These are phyloP conservation scores for Marasmius oreades DNA, from an alignment of 1,284 basidiomycete genomes.

Conservation along the genomic window DNA sequence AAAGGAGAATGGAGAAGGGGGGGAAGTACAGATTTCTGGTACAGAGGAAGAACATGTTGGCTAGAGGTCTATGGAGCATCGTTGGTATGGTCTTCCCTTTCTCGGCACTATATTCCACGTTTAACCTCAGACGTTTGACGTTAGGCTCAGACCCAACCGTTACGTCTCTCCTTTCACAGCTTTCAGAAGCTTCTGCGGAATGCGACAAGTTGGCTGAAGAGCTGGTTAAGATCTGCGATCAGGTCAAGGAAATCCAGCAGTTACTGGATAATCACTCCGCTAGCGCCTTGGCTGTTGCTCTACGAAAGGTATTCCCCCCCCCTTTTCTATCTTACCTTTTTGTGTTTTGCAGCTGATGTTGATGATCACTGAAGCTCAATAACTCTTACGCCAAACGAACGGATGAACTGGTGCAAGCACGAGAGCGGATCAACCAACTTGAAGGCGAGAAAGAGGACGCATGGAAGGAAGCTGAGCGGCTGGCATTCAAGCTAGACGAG, in stretches of 20 bases:
- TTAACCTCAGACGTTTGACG: conserved; percentile 12
- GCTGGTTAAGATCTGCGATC: conserved; percentile 55
- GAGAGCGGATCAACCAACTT: conserved; percentile 46
- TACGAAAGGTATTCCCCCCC: conserved; percentile 52
- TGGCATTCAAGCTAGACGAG: conserved; percentile 68
- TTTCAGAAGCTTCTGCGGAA: conserved; percentile 54
- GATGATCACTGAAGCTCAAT: conserved; percentile 44
- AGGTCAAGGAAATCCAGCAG: conserved; percentile 57
- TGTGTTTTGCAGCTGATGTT: conserved; percentile 8
- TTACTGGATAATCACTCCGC: conserved; percentile 64
- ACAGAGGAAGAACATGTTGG: conserved; percentile 67
- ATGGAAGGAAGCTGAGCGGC: conserved; percentile 70
- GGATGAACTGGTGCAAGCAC: conserved; percentile 50
- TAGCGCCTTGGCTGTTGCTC: conserved; percentile 68
- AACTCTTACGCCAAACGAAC: conserved; percentile 64
- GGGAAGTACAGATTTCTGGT: conserved; percentile 67
- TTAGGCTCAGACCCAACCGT: conserved; percentile 24
- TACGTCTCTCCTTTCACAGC: conserved; percentile 44
- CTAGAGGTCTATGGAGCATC: conserved; percentile 55
- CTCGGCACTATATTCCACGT: conserved; percentile 15
- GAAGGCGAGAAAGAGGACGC: conserved; percentile 76
- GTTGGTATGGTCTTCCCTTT: conserved; percentile 22
- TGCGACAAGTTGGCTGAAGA: conserved; percentile 58
- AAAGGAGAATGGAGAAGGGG: conserved; percentile 46
- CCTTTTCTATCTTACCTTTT: background rate